These are phyloP conservation scores for Talaromyces rugulosus DNA, from an alignment of 2,329 filamentous ascomycete species.

Conservation along the genomic window DNA sequence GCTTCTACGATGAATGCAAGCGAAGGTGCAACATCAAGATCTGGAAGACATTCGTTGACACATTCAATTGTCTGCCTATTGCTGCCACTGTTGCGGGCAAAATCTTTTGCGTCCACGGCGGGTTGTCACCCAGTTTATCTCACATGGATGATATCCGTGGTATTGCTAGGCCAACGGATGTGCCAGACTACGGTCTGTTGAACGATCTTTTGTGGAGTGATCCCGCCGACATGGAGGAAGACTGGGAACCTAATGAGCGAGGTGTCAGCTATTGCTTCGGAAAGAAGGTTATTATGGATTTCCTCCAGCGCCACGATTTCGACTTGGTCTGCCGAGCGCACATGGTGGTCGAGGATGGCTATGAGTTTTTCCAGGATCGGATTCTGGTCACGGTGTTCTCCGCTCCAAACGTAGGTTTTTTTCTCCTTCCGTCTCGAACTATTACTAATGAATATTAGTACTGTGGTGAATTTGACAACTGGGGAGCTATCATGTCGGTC, in stretches of 20 bases:
- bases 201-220: constrained; percentile 98
- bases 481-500: constrained; percentile 98
- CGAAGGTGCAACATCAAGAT: constrained; percentile 92
- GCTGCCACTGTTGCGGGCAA: constrained; percentile 95
- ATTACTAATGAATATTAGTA: constrained; percentile 57
- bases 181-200: constrained; percentile 90
- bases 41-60: constrained; percentile 97
- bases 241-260: constrained; percentile 96
- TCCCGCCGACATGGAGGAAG: constrained; percentile 93
- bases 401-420: constrained; percentile 78
- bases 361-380: constrained; percentile 96
- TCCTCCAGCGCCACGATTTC: constrained; percentile 90
- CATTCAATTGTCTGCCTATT: constrained; percentile 92
- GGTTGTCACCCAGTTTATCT: constrained; percentile 81
- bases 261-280: constrained; percentile 98
- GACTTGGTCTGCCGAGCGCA: constrained; percentile 95
- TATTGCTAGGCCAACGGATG: constrained; percentile 92
- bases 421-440: neutral
- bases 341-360: constrained; percentile 99
- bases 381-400: constrained; percentile 96
- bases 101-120: constrained; percentile 96
- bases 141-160: constrained; percentile 99
- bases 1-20: constrained; percentile 98
- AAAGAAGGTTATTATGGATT: constrained; percentile 96
- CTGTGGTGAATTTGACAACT: constrained; percentile 98